Evolutionary conservation across 108 stramenopile species (phyloP).

Genomic region (Tribonema minus): DNA sequence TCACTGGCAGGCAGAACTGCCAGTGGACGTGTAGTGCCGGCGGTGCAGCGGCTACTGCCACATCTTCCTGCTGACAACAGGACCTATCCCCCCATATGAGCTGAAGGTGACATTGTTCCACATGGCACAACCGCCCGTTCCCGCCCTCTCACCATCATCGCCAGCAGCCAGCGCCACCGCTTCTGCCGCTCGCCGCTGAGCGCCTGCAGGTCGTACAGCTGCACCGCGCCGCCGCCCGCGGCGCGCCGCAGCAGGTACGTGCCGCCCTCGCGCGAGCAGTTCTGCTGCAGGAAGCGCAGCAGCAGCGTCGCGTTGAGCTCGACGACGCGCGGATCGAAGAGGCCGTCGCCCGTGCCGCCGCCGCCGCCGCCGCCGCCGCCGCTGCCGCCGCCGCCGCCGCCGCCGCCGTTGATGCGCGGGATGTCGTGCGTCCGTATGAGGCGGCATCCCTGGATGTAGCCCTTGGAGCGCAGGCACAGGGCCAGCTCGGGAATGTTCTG

Average conservation of each 20-base stretch:
- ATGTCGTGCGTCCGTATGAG: constrained; percentile 35
- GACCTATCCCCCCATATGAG: no score
- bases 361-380: neutral
- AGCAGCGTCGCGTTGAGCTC: constrained; percentile 47
- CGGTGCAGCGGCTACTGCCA: no score
- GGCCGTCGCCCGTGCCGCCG: constrained; percentile 1
- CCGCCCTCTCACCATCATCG: no score
- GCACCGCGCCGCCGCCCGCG: constrained; percentile 31
- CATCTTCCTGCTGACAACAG: no score
- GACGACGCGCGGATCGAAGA: constrained; percentile 35
- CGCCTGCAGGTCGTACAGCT: neutral
- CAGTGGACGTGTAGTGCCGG: no score
- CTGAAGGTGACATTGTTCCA: no score
- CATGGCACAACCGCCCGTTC: no score
- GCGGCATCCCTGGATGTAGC: constrained; percentile 43
- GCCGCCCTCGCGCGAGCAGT: constrained; percentile 44
- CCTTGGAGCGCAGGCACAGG: constrained; percentile 49
- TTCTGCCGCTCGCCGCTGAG: neutral
- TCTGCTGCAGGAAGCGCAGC: constrained; percentile 43
- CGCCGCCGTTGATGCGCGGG: constrained; percentile 1
- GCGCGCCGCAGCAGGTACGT: constrained; percentile 41
- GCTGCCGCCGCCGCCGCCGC: neutral
- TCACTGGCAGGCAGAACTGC: no score
- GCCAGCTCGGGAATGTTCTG: constrained; percentile 52
- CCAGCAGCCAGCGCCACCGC: constrained; percentile 7